These are phyloP conservation scores for Xylariaceae sp. DNA, from an alignment of 2,329 filamentous ascomycete genomes.

Conservation along the genomic window DNA sequence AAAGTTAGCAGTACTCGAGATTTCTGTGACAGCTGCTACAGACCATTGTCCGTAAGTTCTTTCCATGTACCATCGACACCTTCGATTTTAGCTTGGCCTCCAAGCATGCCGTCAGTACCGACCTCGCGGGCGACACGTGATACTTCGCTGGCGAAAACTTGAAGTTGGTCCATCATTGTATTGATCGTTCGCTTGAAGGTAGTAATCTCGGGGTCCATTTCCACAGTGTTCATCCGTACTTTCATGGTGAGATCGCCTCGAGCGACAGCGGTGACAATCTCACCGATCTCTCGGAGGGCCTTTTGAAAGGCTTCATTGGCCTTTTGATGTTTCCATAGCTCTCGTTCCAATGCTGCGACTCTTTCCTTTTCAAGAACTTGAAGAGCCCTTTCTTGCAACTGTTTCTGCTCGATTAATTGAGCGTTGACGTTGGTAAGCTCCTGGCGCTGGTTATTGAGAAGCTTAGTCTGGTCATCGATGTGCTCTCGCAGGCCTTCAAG, in stretches of 20 bases:
- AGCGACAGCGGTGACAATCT: slow-evolving; percentile 94
- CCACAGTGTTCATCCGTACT: slow-evolving; percentile 89
- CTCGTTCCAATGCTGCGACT: slow-evolving; percentile 83
- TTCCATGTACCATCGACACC: slow-evolving; percentile 98
- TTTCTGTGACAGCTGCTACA: slow-evolving; percentile 11
- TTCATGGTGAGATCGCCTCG: slow-evolving; percentile 95
- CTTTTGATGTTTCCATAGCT: slow-evolving; percentile 95
- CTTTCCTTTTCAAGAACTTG: slow-evolving; percentile 81
- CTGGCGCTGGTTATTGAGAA: slow-evolving; percentile 81
- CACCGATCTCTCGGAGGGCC: slow-evolving; percentile 90
- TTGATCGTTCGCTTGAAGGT: slow-evolving; percentile 98
- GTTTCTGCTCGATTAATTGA: slow-evolving; percentile 80
- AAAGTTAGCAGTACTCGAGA: slow-evolving; percentile 19
- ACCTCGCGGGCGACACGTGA: slow-evolving; percentile 92
- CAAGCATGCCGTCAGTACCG: slow-evolving; percentile 90
- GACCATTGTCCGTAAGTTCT: slow-evolving; percentile 84
- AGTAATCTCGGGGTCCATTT: slow-evolving; percentile 97
- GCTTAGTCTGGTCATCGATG: slow-evolving; percentile 88
- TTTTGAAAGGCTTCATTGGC: slow-evolving; percentile 99
- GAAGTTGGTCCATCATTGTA: slow-evolving; percentile 97
- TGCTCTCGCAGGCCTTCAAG: slow-evolving; percentile 83
- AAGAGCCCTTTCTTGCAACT: slow-evolving; percentile 76
- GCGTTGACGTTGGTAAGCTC: slow-evolving; percentile 82
- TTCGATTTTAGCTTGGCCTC: slow-evolving; percentile 88
- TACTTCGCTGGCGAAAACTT: slow-evolving; percentile 94